Conservation (phyloP, 768 basidiomycete genomes). For the Collybiopsis confluens region DNA sequence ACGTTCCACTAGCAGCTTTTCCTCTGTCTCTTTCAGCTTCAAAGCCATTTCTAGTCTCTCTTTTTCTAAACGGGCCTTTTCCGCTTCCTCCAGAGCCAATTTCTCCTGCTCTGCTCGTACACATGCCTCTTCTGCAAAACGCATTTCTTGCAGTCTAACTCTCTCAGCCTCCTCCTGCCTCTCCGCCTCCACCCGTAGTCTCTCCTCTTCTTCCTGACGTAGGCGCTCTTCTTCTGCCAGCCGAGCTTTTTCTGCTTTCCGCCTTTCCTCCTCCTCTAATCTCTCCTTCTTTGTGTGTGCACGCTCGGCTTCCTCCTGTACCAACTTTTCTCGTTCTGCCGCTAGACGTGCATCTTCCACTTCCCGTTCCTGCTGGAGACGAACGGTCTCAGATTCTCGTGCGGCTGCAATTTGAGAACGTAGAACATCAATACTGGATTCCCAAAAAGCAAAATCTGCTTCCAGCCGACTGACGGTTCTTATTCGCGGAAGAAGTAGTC, state of each 20-base stretch:
- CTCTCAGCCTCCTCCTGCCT: conserved; percentile 3
- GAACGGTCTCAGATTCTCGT: conserved; percentile 35
- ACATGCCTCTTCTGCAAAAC: conserved; percentile 14
- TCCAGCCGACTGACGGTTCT: conserved; percentile 50
- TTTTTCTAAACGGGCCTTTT: conserved; percentile 15
- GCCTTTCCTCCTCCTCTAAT: conserved; percentile 17
- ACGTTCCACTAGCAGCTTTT: conserved; percentile 8
- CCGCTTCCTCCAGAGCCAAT: conserved; percentile 17
- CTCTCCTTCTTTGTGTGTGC: conserved; percentile 13
- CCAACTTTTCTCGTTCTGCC: conserved; percentile 31
- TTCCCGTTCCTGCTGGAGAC: conserved; percentile 33
- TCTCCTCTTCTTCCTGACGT: conserved; percentile 14
- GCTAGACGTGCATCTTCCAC: conserved; percentile 29
- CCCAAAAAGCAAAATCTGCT: conserved; percentile 43
- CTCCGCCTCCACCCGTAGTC: conserved; percentile 5
- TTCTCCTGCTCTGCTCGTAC: conserved; percentile 14
- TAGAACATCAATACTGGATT: conserved; percentile 37
- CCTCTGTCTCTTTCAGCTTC: conserved; percentile 15
- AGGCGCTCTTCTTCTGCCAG: conserved; percentile 15
- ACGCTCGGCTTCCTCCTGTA: conserved; percentile 24
- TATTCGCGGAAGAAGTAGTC: conserved; percentile 43
- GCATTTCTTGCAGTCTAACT: not conserved
- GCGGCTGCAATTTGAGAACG: conserved; percentile 36
- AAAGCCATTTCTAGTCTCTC: conserved; percentile 22
- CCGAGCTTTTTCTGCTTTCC: conserved; percentile 16